phyloP scores from a whole-genome alignment of 2,329 filamentous ascomycete species.

The Trichoderma atroviride region DNA sequence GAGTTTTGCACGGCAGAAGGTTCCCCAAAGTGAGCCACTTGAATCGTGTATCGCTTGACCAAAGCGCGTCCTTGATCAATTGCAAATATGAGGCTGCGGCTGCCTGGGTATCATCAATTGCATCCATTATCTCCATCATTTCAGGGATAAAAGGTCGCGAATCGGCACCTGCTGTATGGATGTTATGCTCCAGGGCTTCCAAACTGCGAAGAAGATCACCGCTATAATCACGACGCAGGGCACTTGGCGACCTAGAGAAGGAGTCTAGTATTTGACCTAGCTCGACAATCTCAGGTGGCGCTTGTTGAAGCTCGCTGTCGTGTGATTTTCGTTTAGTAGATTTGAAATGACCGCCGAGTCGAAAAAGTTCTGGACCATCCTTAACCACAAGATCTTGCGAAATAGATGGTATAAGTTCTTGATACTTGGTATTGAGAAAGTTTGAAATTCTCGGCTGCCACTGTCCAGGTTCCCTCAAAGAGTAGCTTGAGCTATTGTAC shows the following conservation, averaged over 20 bases:
- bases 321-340: background rate
- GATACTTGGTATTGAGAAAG: background rate
- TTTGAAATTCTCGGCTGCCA: background rate
- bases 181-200: background rate
- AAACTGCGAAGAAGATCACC: conserved; percentile 28
- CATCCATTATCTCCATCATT: background rate
- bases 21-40: conserved; percentile 30
- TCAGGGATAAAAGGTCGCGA: background rate
- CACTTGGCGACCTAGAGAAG: conserved; percentile 18
- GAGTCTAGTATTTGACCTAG: conserved; percentile 1
- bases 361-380: background rate
- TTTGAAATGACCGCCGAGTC: background rate
- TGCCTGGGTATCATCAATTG: background rate
- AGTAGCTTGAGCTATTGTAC: background rate
- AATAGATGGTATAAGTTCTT: background rate
- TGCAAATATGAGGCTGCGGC: background rate
- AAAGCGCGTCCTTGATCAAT: background rate
- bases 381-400: conserved; percentile 1
- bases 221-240: conserved; percentile 29
- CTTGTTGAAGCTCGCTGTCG: background rate
- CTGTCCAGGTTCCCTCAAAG: background rate
- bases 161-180: background rate
- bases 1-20: conserved; percentile 49
- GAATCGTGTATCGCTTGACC: background rate
- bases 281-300: background rate